Percentiles rank a stretch among this genome's conserved stretches.
These are phyloP conservation scores for Talaromyces marneffei DNA, from an alignment of 2,329 filamentous ascomycete genomes.

Conservation along the genomic window DNA sequence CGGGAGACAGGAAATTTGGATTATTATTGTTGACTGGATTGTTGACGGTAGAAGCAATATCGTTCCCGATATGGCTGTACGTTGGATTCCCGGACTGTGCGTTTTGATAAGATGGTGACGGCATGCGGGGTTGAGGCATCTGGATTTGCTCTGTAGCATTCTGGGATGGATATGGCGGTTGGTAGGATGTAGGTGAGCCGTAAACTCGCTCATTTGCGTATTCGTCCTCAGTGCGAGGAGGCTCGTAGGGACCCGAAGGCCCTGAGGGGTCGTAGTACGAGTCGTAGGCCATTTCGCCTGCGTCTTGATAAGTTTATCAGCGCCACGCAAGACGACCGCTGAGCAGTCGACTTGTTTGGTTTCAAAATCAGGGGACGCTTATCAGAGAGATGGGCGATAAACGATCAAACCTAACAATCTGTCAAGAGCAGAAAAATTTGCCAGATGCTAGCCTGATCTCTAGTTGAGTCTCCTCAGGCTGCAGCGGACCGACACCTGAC, in stretches of 20 bases:
- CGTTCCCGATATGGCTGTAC: neutral
- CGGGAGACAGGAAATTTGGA: conserved; percentile 51
- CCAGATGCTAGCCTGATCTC: neutral
- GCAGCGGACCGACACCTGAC: neutral
- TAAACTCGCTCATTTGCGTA: conserved; percentile 11
- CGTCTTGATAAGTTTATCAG: neutral
- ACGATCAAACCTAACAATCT: neutral
- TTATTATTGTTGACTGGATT: conserved; percentile 36
- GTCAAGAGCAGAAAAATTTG: neutral
- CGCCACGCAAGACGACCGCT: conserved; percentile 13
- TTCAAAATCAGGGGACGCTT: neutral
- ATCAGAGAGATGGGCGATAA: neutral
- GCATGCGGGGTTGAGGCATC: conserved; percentile 34
- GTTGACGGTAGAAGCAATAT: neutral
- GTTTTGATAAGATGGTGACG: conserved; percentile 15
- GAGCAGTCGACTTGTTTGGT: conserved; percentile 12
- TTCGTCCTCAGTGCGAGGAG: conserved; percentile 16
- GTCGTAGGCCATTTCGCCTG: conserved; percentile 6
- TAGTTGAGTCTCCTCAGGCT: neutral
- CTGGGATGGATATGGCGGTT: conserved; percentile 30
- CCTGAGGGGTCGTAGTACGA: conserved; percentile 9
- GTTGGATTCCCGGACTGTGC: conserved; percentile 18
- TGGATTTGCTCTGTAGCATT: conserved; percentile 26
- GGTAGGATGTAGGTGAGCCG: conserved; percentile 19
- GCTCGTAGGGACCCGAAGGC: conserved; percentile 22